Evolutionary conservation across 164 flowering plant species (phyloP), one percentile per base, ranked within the genome.

Genomic region (Cinnamomum micranthum): DNA sequence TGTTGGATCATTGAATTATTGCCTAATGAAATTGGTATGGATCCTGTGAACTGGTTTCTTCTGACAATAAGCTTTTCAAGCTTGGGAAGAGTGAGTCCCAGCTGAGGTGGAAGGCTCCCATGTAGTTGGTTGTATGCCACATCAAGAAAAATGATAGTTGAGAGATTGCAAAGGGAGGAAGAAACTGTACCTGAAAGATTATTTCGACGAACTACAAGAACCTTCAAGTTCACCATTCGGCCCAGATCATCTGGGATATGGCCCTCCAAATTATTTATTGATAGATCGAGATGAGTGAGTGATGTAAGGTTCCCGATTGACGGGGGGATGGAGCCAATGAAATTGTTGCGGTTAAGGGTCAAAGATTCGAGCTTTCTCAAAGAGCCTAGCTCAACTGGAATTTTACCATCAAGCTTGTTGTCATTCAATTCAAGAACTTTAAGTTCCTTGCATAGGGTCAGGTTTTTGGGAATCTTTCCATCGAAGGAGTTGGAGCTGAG

Each of bases 401-500:
- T 73, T 2, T 22, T 64, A 4, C 74, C 69, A 17, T 62, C 5
- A 70, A 70, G 35, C 10, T 1, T 22, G 15, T 70, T 70, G 22
- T 23, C 24, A 2, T 41, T 9, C n/a, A 50, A 14, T 23, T 20
- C 4, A 7, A 70, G n/a, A 20, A n/a, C n/a, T 50, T 50, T 55
- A 14, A 55, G 60, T 55, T 19, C 60, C 60, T 15, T 15, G n/a
- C n/a, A 55, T 15, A 15, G 4, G 60, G 60, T 15, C 60, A 55
- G 60, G 19, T 22, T 80, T 0, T 58, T 12, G 2, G 90, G 89
- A 11, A 87, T 74, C 0, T 2, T 51, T 13, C 88, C 87, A 51
- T 60, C 19, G 1, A 86, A 50, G 70, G 11, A 24, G 71, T 87
- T 87, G 50, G 25, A 75, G 73, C 85, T 82, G 20, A 84, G 4